phyloP scores from a whole-genome alignment of 2,329 filamentous ascomycete genomes.

The Claviceps arundinis region DNA sequence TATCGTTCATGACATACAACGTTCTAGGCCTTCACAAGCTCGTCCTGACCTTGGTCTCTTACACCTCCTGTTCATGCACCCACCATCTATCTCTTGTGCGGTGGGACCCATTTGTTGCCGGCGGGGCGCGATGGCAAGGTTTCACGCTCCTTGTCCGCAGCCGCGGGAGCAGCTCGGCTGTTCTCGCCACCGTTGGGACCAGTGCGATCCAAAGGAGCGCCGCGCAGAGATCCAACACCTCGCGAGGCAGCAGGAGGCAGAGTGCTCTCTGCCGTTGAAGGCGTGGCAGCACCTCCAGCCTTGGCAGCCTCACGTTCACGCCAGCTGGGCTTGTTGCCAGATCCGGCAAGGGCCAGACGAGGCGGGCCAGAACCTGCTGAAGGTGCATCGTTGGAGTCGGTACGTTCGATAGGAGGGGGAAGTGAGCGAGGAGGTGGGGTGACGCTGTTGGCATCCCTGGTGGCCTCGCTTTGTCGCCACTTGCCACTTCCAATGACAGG shows the following conservation, averaged over 20 bases:
- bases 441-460: constrained; percentile 17
- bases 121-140: constrained; percentile 36
- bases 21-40: too few relatives aligned
- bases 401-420: constrained; percentile 26
- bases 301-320: constrained; percentile 55
- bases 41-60: background rate
- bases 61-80: too few relatives aligned
- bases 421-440: constrained; percentile 14
- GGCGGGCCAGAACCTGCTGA: constrained; percentile 37
- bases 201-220: constrained; percentile 29
- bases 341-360: constrained; percentile 45
- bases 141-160: constrained; percentile 35
- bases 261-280: constrained; percentile 27
- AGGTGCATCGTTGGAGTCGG: constrained; percentile 33
- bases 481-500: constrained; percentile 23
- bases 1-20: background rate
- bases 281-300: constrained; percentile 19
- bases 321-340: constrained; percentile 53
- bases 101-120: constrained; percentile 51
- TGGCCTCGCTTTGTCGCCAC: constrained; percentile 29
- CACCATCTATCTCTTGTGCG: constrained; percentile 21
- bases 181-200: constrained; percentile 30
- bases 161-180: constrained; percentile 25
- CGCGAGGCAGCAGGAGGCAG: constrained; percentile 30
- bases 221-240: constrained; percentile 17